These are phyloP conservation scores for Solanum sitiens DNA, from an alignment of 257 asterid species.

Conservation along the genomic window DNA sequence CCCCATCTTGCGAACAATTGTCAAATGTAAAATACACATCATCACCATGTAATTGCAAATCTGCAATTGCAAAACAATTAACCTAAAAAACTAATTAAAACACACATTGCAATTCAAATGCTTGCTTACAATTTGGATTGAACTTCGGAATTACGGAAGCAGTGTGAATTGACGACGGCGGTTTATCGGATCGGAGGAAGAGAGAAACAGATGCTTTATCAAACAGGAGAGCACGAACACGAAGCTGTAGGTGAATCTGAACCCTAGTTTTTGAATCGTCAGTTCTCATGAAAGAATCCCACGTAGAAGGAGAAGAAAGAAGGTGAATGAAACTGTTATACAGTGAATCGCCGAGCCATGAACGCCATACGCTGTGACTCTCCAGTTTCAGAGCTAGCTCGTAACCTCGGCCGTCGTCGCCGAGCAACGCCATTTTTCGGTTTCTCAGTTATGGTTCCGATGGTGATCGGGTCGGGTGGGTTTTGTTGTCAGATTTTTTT, in stretches of 20 bases:
- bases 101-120: background rate
- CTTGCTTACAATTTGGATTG: conserved; percentile 60
- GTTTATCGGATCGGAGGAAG: conserved; percentile 20
- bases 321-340: conserved; percentile 55
- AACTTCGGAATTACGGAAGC: conserved; percentile 41
- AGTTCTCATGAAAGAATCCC: conserved; percentile 83
- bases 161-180: conserved; percentile 4
- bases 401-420: conserved; percentile 88
- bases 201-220: conserved; percentile 75
- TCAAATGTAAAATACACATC: conserved; percentile 88
- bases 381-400: conserved; percentile 93
- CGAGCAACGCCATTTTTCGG: conserved; percentile 54
- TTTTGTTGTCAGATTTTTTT: background rate
- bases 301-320: conserved; percentile 60
- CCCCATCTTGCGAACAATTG: conserved; percentile 35
- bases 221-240: conserved; percentile 84
- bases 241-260: conserved; percentile 82
- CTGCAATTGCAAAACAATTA: conserved; percentile 17
- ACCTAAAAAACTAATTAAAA: background rate
- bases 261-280: conserved; percentile 49
- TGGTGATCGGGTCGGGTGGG: background rate
- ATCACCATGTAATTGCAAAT: conserved; percentile 91
- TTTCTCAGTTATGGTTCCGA: background rate
- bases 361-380: conserved; percentile 73
- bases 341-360: conserved; percentile 80